Evolutionary conservation across 2,329 filamentous ascomycete species (phyloP), one percentile per base, ranked within the genome.

Genomic region (Tolypocladium ophioglossoides): DNA sequence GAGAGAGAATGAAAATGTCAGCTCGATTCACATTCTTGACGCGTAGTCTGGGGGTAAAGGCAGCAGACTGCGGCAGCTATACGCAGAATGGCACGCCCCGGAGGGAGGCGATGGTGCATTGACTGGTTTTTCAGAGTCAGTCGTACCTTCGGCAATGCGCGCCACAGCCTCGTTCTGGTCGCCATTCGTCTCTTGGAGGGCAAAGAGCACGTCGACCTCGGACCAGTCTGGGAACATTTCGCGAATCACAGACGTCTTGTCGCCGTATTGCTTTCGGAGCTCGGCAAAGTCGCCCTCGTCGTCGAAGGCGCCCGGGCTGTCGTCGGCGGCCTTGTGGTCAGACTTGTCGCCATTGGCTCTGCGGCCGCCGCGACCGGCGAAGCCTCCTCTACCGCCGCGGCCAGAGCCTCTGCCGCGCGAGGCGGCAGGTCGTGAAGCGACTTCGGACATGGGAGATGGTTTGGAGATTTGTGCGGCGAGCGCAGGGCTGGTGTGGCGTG

Each of bases 191-290:
- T 99, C 94, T 72, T 95, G 84, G 56, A 99, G 79, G 58, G 91
- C 91, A 70, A 94, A 94, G 60, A 97, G 84, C 59, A 97, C 83
- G 71, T 97, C 92, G 71, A 91, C 89, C 67, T 96, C 89, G 63
- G 91, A 92, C 94, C 92, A 97, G 72, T 91, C 87, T 56, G 89
- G 84, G 76, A 96, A 96, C 76, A 97, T 85, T 71, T 96, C 91
- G 75, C 89, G 91, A 70, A 99, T 84, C 65, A 86, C 84, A 58
- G 78, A 78, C 64, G 96, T 82, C 75, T 92, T 89, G 66, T 77
- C 76, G 66, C 87, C 82, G 69, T 95, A 94, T 71, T 89, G 85
- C 78, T 89, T 91, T 82, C 95, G 95, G 69, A 97, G 84, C 74
- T 95, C 84, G 68, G 87, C 89, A 62, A 97, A 81, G 72, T 96